A percentile compares a stretch with the other conserved stretches of the same genome.
Evolutionary conservation across 2,329 filamentous ascomycete species (phyloP).

Genomic region (Nemania sp.): DNA sequence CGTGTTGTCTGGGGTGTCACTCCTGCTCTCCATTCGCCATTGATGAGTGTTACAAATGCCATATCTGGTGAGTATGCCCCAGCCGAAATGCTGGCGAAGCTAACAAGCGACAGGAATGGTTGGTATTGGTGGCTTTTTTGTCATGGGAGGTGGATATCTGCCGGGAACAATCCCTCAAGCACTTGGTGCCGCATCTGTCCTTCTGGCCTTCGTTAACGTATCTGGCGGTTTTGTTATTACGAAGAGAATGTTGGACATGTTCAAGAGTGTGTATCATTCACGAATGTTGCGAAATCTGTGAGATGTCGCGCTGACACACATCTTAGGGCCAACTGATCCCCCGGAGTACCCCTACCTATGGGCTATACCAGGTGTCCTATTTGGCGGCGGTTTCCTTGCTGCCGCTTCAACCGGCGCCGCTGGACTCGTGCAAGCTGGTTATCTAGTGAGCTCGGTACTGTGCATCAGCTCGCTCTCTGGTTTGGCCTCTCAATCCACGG

Average conservation of each 20-base stretch:
- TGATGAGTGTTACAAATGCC: constrained; percentile 93
- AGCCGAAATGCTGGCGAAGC: neutral
- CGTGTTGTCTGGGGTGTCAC: constrained; percentile 85
- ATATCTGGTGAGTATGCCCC: constrained; percentile 65
- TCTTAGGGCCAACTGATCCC: constrained; percentile 74
- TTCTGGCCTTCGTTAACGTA: constrained; percentile 86
- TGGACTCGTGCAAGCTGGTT: constrained; percentile 84
- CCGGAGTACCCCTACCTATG: constrained; percentile 90
- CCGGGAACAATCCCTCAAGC: constrained; percentile 78
- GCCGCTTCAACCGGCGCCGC: constrained; percentile 81
- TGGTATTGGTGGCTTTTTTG: constrained; percentile 84
- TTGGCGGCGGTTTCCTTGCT: constrained; percentile 79
- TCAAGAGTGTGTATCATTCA: constrained; percentile 61
- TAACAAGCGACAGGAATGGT: constrained; percentile 67
- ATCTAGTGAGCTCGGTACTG: constrained; percentile 80
- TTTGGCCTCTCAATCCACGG: constrained; percentile 80
- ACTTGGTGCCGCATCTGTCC: constrained; percentile 78
- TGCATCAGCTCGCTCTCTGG: constrained; percentile 85
- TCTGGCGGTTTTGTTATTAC: constrained; percentile 90
- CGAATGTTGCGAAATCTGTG: neutral
- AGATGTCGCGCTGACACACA: constrained; percentile 29
- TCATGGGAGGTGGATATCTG: constrained; percentile 80
- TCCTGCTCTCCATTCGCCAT: constrained; percentile 81
- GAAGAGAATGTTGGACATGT: constrained; percentile 93
- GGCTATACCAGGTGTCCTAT: constrained; percentile 74